Base-by-base conservation (phyloP, 1,284 basidiomycete genomes). In the Inonotus hispidus region DNA sequence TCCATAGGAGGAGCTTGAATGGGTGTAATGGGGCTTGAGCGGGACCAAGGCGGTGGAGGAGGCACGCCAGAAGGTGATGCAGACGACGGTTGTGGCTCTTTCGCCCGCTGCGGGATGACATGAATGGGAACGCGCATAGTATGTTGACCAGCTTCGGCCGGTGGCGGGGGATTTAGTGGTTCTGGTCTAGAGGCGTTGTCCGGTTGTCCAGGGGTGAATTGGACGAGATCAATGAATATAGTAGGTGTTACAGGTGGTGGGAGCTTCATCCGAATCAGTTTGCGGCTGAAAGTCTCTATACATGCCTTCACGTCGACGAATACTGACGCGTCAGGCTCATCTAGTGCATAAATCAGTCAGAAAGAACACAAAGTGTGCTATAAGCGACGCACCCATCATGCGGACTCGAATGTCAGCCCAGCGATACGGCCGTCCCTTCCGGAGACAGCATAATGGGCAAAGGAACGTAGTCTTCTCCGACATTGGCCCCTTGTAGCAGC, bases 341-440 rank as follows among this genome's bases (percentile, higher is more conserved):
- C 55, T 65, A 16, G 14, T 52, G 56, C 39, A 63, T 57, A 35
- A 59, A 16, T 37, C 49, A 21, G 64, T 60, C 13, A 45, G 32
- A 21, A 2, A 38, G 23, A 7, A 25, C 21, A 16, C n/a, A 16
- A 46, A 21, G 25, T 53, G 13, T 53, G 60, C 47, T 66, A 23
- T 58, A 56, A 56, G 61, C 58, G 45, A 78, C 83, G 39, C 68
- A 90, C 88, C 81, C 46, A 79, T 72, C 58, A 87, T 80, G 64
- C 80, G 82, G 10, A 91, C 85, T 53, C 89, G 80, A 11, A 92
- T 80, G 68, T 91, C 89, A 0, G 87, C 86, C 68, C 83, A 87
- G 37, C 80, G 80, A 68, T 90, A 92, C 2, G 74, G 71, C 63
- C 79, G 79, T 63, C 82, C 84, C 75, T 88, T 90, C 52, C 86